Percentiles rank a stretch among this genome's conserved stretches.
These are phyloP conservation scores for Chytriomyces hyalinus DNA, from an alignment of 192 early-diverging fungal species.

Conservation along the genomic window DNA sequence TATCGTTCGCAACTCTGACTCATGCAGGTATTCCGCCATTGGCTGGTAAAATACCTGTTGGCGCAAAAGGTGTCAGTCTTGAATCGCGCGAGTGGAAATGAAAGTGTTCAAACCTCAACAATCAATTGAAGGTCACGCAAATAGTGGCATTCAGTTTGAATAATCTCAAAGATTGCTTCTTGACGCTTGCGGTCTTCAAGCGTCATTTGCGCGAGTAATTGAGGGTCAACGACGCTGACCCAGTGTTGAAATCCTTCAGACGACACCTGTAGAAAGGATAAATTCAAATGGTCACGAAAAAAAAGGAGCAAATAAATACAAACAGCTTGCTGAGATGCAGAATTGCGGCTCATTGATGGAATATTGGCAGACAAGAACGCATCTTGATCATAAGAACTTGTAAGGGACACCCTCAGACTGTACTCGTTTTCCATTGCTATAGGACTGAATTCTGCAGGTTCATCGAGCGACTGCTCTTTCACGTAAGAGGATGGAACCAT, in stretches of 20 bases:
- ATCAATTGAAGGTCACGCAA: conserved; percentile 76
- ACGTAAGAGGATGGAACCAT: conserved; percentile 59
- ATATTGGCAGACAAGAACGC: background rate
- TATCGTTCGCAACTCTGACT: conserved; percentile 45
- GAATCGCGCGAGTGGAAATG: background rate
- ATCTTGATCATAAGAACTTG: conserved; percentile 6
- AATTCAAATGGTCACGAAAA: background rate
- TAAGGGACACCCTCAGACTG: conserved; percentile 22
- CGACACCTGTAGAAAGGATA: conserved; percentile 8
- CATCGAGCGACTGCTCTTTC: conserved; percentile 14
- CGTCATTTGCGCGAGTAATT: conserved; percentile 49
- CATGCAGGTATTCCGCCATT: conserved; percentile 56
- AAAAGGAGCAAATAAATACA: background rate
- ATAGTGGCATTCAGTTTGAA: conserved; percentile 78
- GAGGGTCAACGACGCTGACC: conserved; percentile 41
- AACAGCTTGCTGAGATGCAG: conserved; percentile 28
- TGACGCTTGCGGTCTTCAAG: conserved; percentile 75
- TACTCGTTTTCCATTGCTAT: conserved; percentile 14
- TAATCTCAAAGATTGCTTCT: conserved; percentile 82
- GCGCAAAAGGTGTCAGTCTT: background rate
- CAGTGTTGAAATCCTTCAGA: conserved; percentile 38
- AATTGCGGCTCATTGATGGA: conserved; percentile 18
- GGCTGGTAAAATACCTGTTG: conserved; percentile 66
- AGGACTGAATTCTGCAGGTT: no score
- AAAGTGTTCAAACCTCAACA: conserved; percentile 56